phyloP scores from a whole-genome alignment of 148 eudicot genomes.

The Tetragonia tetragonoides region DNA sequence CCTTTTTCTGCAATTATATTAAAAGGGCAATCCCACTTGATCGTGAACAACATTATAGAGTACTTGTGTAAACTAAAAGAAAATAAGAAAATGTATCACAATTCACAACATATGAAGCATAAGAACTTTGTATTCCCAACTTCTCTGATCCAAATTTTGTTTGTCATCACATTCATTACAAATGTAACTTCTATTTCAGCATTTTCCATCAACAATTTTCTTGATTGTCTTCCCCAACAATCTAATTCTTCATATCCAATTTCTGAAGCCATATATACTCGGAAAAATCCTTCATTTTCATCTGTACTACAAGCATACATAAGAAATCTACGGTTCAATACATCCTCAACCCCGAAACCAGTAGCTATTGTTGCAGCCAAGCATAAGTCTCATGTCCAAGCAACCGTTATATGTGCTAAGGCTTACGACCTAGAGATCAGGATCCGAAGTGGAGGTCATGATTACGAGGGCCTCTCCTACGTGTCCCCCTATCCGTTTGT shows the following conservation, averaged over 20 bases:
- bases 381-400: constrained; percentile 39
- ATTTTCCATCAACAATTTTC: constrained; percentile 2
- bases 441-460: constrained; percentile 44
- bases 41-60: too few relatives aligned
- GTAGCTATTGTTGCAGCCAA: constrained; percentile 36
- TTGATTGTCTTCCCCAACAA: constrained; percentile 27
- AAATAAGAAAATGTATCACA: neutral
- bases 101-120: constrained; percentile 10
- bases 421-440: constrained; percentile 31
- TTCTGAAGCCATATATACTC: constrained; percentile 25
- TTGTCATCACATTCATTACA: neutral
- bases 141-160: constrained; percentile 4
- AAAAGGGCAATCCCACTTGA: too few relatives aligned
- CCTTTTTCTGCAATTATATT: too few relatives aligned
- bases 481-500: constrained; percentile 35
- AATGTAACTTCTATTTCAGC: neutral
- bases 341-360: constrained; percentile 42
- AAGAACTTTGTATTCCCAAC: neutral
- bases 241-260: constrained; percentile 23
- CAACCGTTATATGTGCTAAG: constrained; percentile 36
- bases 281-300: constrained; percentile 24
- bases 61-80: neutral
- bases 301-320: constrained; percentile 28
- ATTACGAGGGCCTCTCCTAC: constrained; percentile 34
- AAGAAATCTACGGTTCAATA: constrained; percentile 38